Evolutionary conservation across 768 basidiomycete species (phyloP).

Genomic region (Lactarius trivialis): DNA sequence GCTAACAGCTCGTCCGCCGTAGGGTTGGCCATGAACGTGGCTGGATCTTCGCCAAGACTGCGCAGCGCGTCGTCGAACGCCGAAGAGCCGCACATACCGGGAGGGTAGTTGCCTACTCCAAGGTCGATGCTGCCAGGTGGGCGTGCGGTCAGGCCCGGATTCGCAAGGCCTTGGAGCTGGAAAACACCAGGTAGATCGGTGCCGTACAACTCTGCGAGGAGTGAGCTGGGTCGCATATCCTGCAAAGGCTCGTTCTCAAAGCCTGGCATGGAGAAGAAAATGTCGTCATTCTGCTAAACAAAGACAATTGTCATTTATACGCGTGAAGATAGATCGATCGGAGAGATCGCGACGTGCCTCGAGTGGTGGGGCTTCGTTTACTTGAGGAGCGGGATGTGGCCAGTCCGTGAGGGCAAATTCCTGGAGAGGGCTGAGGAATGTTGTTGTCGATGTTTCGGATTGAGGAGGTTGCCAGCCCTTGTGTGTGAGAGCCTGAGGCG

Average conservation of each 20-base stretch:
- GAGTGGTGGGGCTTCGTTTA: neutral
- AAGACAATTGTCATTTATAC: neutral
- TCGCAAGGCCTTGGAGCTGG: neutral
- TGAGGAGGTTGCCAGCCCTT: slow-evolving; percentile 4
- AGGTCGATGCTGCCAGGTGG: slow-evolving; percentile 15
- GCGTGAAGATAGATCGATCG: neutral
- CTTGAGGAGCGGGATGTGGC: neutral
- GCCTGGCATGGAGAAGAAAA: slow-evolving; percentile 2
- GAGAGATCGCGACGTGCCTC: slow-evolving; percentile 14
- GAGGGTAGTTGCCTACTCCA: slow-evolving; percentile 1
- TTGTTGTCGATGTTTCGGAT: neutral
- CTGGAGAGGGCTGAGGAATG: neutral
- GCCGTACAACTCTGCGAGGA: neutral
- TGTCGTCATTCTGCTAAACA: neutral
- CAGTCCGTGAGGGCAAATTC: neutral
- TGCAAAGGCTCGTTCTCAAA: neutral
- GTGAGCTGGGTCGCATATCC: neutral
- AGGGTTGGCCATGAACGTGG: slow-evolving; percentile 5
- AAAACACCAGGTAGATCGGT: neutral
- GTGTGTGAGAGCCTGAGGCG: neutral
- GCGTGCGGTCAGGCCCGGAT: neutral
- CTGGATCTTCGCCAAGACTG: neutral
- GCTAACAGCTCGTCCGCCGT: slow-evolving; percentile 5
- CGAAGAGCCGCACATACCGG: neutral
- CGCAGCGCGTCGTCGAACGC: neutral